Base-by-base conservation (phyloP, 805 yeast species). In the Brettanomyces bruxellensis region DNA sequence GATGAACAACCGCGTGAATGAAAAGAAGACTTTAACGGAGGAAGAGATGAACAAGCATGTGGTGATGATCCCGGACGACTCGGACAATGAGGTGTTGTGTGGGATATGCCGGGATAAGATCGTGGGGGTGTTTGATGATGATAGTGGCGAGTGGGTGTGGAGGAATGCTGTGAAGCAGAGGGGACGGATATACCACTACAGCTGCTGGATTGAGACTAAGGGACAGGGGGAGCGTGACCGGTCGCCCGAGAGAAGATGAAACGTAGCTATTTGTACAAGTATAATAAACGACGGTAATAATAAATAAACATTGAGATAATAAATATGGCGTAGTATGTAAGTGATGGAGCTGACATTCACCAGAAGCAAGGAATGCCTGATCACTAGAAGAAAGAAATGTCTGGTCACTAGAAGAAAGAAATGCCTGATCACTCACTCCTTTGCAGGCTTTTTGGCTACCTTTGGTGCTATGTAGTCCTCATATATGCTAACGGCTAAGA, bases 141-240 rank as follows among this genome's bases (percentile, higher is more conserved):
- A 79, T 41, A 64, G 74, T 2, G 91, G 89, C 47, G 90, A 83
- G 53, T 86, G 95, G 95, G 75, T 85, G 22, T 85, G 90, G 89
- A 72, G 69, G 50, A 81, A 83, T 57, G 82, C 88, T 2, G 69
- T 80, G 12, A 70, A 69, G 44, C 69, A 68, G 1, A 68, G 72
- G 44, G 62, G 64, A 11, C 56, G 51, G 41, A 70, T 77, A 25
- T 81, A 76, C 58, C 93, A 86, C 64, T 81, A 80, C 38, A 71
- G 79, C 1, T 86, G 95, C 58, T 78, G 73, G 57, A 65, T 73
- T n/a, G 93, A 87, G 52, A 73, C 86, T 8, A 55, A 54, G 40
- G 60, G 59, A 1, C 50, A 46, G 28, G 46, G 37, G 22, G 52
- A 52, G 45, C 52, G 66, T 42, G 66, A 63, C 40, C 48, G 65